Evolutionary conservation across 495 filamentous ascomycete species (phyloP).

Genomic region (Aspergillus sclerotioniger): DNA sequence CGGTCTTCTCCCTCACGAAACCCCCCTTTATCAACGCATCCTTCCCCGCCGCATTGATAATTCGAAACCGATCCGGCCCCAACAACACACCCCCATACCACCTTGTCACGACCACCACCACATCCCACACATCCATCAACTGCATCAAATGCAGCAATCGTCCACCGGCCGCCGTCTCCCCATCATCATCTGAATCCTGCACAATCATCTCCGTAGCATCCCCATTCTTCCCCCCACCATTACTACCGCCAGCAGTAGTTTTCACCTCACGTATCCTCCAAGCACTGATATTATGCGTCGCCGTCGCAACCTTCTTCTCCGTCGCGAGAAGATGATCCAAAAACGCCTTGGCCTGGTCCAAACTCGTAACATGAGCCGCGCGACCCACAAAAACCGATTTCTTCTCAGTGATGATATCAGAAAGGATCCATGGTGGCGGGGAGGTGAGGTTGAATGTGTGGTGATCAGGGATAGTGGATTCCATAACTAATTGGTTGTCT

Average conservation of each 20-base stretch:
- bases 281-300: constrained; percentile 87
- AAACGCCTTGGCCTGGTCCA: constrained; percentile 64
- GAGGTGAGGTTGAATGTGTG: constrained; percentile 37
- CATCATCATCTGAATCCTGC: constrained; percentile 95
- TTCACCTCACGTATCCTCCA: constrained; percentile 56
- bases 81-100: constrained; percentile 93
- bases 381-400: constrained; percentile 88
- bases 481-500: neutral
- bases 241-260: constrained; percentile 20
- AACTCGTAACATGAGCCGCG: constrained; percentile 61
- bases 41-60: constrained; percentile 82
- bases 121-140: constrained; percentile 90
- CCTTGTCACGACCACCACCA: constrained; percentile 87
- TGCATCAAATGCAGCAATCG: constrained; percentile 86
- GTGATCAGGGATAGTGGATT: constrained; percentile 29
- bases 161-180: constrained; percentile 89
- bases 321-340: constrained; percentile 70
- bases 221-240: constrained; percentile 29
- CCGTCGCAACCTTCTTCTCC: constrained; percentile 77
- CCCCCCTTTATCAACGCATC: constrained; percentile 83
- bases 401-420: constrained; percentile 69
- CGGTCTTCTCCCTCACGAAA: constrained; percentile 48
- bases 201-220: constrained; percentile 54
- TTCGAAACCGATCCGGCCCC: constrained; percentile 82
- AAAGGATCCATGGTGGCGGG: constrained; percentile 66